Evolutionary conservation across 495 filamentous ascomycete species (phyloP).

Genomic region (Penicillium paxilli): DNA sequence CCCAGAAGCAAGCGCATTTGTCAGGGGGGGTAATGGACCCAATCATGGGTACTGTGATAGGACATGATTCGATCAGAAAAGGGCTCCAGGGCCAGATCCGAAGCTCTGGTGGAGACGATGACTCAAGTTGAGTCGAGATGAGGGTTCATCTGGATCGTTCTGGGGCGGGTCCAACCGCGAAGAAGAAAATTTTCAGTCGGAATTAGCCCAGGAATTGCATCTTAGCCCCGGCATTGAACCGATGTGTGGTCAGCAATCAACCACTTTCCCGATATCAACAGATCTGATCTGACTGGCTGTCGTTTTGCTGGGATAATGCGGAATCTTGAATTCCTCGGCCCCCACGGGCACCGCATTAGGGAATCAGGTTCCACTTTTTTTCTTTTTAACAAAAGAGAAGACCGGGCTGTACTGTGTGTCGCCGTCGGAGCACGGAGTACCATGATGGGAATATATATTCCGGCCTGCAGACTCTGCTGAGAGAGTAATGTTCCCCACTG

Average conservation of each 20-base stretch:
- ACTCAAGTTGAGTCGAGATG: slow-evolving; percentile 13
- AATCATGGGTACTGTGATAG: neutral
- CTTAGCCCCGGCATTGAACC: slow-evolving; percentile 16
- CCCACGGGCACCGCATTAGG: neutral
- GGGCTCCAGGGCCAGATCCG: neutral
- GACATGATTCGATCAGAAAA: neutral
- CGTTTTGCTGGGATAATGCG: neutral
- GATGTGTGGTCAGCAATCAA: slow-evolving; percentile 6
- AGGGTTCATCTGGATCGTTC: neutral
- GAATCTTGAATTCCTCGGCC: slow-evolving; percentile 24
- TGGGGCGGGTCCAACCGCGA: slow-evolving; percentile 7
- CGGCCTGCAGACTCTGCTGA: neutral
- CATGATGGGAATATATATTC: slow-evolving; percentile 12
- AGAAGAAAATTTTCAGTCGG: slow-evolving; percentile 14
- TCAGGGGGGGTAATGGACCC: slow-evolving; percentile 3
- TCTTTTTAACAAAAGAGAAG: neutral
- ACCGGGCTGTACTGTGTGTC: too few species aligned
- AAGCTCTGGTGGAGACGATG: slow-evolving; percentile 12
- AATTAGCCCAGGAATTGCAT: slow-evolving; percentile 1
- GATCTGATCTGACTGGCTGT: neutral
- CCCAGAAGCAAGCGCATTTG: neutral
- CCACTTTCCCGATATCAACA: too few species aligned
- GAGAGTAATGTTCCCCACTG: neutral
- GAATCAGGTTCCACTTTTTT: neutral
- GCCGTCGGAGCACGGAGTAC: too few species aligned